Base-by-base conservation (phyloP, 257 asterid genomes). In the Gardenia jasminoides region DNA sequence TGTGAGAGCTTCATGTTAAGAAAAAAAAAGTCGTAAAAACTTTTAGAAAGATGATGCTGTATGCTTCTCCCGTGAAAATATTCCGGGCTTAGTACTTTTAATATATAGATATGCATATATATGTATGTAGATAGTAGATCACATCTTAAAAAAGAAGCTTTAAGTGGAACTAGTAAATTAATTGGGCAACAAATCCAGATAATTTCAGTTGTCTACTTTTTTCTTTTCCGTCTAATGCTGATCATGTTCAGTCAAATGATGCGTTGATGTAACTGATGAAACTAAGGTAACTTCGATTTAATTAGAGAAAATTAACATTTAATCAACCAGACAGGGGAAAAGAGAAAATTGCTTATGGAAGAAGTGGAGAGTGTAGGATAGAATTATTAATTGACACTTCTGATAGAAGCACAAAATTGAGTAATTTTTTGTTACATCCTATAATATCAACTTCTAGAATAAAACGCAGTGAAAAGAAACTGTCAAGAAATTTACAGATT, bases 401-500 rank as follows among this genome's bases (percentile, higher is more conserved):
- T 48, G 7, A 48, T 7, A 2, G 41, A 36, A 36, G 15, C 33
- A 77, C 64, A 66, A 77, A 67, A 67, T 67, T 77, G 80, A 67
- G 41, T 50, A 67, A 26, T 10, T 76, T 36, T 33, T 54, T n/a
- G 77, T 72, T 15, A 72, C 82, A 72, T 31, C 54, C 76, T 61
- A 61, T 46, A 19, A 31, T 10, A 62, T 19, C 19, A 79, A 33
- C 22, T 50, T 71, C 58, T 71, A 72, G 20, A 56, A 24, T 20
- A 24, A 68, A 71, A 39, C 22, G 59, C 1, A 44, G 68, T 44
- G 47, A 74, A 76, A 78, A 77, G 43, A 79, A 78, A 58, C 75
- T 81, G 85, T 79, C 91, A 84, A 81, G 78, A 76, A 87, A 84
- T 84, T 90, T 80, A 86, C 91, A 87, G 88, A 80, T 41, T 39